A percentile compares a stretch with the other conserved stretches of the same genome.
These are phyloP conservation scores for Serendipita sp. DNA, from an alignment of 1,284 basidiomycete genomes.

Conservation along the genomic window DNA sequence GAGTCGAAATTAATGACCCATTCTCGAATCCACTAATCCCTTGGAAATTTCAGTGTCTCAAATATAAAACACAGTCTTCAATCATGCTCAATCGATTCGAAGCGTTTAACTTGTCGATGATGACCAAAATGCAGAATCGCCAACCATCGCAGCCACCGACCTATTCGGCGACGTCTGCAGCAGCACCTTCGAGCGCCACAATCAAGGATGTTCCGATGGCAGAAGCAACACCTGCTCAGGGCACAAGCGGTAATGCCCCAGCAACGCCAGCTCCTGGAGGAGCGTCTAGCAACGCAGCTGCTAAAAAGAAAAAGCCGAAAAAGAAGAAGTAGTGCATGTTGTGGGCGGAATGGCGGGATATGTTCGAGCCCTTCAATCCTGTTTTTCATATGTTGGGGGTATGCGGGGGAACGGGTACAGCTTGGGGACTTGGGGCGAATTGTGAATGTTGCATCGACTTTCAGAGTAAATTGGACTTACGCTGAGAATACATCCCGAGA, in stretches of 20 bases:
- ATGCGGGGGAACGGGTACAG: not conserved
- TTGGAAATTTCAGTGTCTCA: constrained; percentile 56
- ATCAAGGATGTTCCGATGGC: not conserved
- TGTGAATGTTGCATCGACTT: not conserved
- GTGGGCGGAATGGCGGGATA: not conserved
- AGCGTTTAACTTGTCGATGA: constrained; percentile 67
- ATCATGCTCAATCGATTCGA: constrained; percentile 93
- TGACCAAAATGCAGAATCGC: constrained; percentile 68
- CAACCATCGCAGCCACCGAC: constrained; percentile 16
- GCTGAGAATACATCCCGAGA: no score
- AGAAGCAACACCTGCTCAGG: not conserved
- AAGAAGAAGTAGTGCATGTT: constrained; percentile 33
- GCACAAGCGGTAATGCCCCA: not conserved
- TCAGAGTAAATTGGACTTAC: no score
- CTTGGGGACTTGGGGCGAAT: not conserved
- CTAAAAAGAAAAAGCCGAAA: constrained; percentile 42
- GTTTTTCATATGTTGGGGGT: no score
- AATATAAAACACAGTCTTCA: constrained; percentile 86
- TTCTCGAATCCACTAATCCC: not conserved
- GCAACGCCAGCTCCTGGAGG: not conserved
- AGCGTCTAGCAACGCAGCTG: constrained; percentile 22
- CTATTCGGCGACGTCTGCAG: not conserved
- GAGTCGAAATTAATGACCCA: constrained; percentile 21
- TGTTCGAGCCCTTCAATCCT: no score
- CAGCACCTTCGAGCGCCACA: not conserved